Evolutionary conservation across 129 eudicot genomes (phyloP).

Genomic region (Centella asiatica): DNA sequence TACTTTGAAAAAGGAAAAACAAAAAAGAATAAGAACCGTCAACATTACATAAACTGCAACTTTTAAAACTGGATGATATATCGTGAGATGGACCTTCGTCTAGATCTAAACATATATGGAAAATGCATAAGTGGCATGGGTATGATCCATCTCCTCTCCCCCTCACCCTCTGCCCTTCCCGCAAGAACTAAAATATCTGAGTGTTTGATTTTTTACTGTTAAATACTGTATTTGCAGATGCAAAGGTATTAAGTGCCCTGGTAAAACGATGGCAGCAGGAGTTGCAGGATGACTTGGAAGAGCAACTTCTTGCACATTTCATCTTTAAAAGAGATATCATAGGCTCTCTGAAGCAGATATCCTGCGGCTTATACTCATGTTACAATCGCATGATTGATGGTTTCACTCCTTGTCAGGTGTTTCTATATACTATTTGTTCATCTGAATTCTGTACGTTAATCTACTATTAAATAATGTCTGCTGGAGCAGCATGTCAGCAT

Average conservation of each 20-base stretch:
- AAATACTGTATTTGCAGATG: constrained; percentile 43
- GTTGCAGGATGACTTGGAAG: constrained; percentile 60
- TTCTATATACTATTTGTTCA: neutral
- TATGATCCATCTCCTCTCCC: too few relatives aligned
- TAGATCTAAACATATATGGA: constrained; percentile 2
- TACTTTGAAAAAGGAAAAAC: too few relatives aligned
- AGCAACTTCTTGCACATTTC: constrained; percentile 49
- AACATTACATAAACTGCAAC: neutral
- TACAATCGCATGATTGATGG: constrained; percentile 54
- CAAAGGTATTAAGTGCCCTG: constrained; percentile 35
- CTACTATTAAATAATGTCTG: too few relatives aligned
- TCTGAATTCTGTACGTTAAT: neutral
- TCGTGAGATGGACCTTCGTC: neutral
- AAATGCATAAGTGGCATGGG: neutral
- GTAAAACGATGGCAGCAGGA: constrained; percentile 72
- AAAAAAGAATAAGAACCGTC: too few relatives aligned
- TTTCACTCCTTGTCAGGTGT: constrained; percentile 66
- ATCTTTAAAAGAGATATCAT: constrained; percentile 48
- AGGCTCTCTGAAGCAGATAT: constrained; percentile 55
- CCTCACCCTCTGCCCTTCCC: neutral
- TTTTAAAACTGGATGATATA: neutral
- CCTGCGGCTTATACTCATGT: constrained; percentile 61
- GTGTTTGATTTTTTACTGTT: constrained; percentile 14
- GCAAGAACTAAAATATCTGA: neutral
- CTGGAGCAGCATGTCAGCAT: too few relatives aligned